Base-by-base conservation (phyloP, 2,329 filamentous ascomycete genomes). In the Ophiostoma sp. region DNA sequence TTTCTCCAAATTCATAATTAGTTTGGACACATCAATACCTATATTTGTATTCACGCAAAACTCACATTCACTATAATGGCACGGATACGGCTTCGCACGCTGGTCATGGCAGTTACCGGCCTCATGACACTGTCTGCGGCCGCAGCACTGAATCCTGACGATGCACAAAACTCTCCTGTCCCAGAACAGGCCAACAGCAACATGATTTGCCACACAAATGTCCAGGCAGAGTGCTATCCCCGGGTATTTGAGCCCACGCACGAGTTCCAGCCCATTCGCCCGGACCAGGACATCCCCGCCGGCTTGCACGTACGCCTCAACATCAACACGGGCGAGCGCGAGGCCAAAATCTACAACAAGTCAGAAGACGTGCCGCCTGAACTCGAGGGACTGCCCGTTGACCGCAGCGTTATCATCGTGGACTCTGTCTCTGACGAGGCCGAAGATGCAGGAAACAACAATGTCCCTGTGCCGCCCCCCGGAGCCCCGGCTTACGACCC, bases 291-390 rank as follows among this genome's bases (percentile, higher is more conserved):
- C 52, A 76, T 91, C 3, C 89, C 89, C 0, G 79, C 82, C 0
- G 89, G 89, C 6, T 82, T 91, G 4, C 89, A 91, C 76, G 83
- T 91, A 68, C 85, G 88, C 54, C 78, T 91, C 69, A 86, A 91
- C 76, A 82, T 91, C 66, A 82, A 83, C 74, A 88, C 87, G 0
- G 89, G 89, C 31, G 75, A 82, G 73, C 89, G 87, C 74, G 87
- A 90, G 76, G 89, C 89, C 73, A 89, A 89, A 75, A 81, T 90
- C 72, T 86, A 90, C 77, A 81, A 88, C 23, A 86, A 86, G 0
- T 80, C 80, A 15, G 86, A 89, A 73, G 76, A 78, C 23, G 79
- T 82, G 67, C 76, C 82, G 20, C 79, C 79, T 0, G 73, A 31
- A 13, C 78, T 86, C 0, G 81, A 83, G 44, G 84, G 83, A n/a